Evolutionary conservation across 768 basidiomycete genomes (phyloP).

Genomic region (Boletus subcaerulescens): DNA sequence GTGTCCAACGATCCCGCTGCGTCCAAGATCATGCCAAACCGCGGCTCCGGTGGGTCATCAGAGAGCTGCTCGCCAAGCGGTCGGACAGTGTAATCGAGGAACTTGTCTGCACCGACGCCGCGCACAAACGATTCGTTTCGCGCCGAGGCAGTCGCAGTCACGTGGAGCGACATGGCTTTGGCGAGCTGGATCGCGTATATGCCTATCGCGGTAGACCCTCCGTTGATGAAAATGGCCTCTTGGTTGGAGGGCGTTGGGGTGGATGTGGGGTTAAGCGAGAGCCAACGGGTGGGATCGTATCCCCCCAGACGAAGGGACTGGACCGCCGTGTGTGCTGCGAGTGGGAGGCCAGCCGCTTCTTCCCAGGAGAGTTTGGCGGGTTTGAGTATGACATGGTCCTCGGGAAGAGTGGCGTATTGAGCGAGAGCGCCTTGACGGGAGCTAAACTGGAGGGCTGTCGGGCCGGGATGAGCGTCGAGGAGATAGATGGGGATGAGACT

Average conservation of each 20-base stretch:
- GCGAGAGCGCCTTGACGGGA: slow-evolving; percentile 54
- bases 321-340: slow-evolving; percentile 60
- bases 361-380: slow-evolving; percentile 50
- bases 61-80: slow-evolving; percentile 48
- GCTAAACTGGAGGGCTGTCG: slow-evolving; percentile 28
- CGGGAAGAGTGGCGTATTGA: slow-evolving; percentile 52
- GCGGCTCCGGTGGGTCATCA: slow-evolving; percentile 43
- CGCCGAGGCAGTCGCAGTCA: slow-evolving; percentile 57
- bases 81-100: slow-evolving; percentile 59
- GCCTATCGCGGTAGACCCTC: slow-evolving; percentile 68
- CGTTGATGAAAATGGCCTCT: slow-evolving; percentile 65
- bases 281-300: slow-evolving; percentile 40
- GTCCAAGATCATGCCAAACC: slow-evolving; percentile 60
- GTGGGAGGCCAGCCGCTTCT: slow-evolving; percentile 58
- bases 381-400: slow-evolving; percentile 35
- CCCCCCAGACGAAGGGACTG: slow-evolving; percentile 48
- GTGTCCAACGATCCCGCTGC: slow-evolving; percentile 50
- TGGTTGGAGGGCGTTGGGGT: slow-evolving; percentile 11
- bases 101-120: slow-evolving; percentile 62
- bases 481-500: slow-evolving; percentile 2
- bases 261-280: neutral
- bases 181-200: slow-evolving; percentile 69
- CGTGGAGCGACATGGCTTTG: slow-evolving; percentile 57
- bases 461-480: neutral
- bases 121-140: slow-evolving; percentile 60